These are phyloP conservation scores for Fusarium redolens DNA, from an alignment of 2,329 filamentous ascomycete species.

Conservation along the genomic window DNA sequence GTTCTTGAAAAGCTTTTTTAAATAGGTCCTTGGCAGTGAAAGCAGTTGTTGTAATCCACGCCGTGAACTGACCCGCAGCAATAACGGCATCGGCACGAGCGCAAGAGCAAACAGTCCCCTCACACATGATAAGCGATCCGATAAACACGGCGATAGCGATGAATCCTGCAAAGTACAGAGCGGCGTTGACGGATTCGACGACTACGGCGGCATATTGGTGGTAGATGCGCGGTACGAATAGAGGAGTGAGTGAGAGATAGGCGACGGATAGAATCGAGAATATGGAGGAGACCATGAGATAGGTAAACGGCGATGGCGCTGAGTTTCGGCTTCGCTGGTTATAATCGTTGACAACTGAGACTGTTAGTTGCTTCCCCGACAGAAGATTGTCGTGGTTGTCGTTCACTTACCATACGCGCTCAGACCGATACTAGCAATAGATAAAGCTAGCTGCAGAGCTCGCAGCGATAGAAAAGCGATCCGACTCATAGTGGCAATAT, in stretches of 20 bases:
- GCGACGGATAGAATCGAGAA: conserved; percentile 66
- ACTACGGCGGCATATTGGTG: conserved; percentile 62
- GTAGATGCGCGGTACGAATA: conserved; percentile 57
- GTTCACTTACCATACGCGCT: conserved; percentile 39
- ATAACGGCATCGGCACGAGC: conserved; percentile 67
- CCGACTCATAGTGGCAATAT: conserved; percentile 33
- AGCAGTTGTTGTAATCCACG: conserved; percentile 63
- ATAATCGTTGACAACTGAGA: conserved; percentile 70
- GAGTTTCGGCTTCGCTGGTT: conserved; percentile 61
- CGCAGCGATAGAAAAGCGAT: conserved; percentile 34
- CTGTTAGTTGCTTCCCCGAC: conserved; percentile 6
- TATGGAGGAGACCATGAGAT: conserved; percentile 65
- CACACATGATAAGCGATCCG: conserved; percentile 65
- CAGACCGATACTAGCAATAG: conserved; percentile 40
- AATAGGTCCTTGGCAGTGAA: conserved; percentile 61
- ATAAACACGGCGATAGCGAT: conserved; percentile 69
- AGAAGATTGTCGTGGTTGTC: background rate
- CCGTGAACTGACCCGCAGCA: conserved; percentile 63
- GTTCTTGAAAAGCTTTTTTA: conserved; percentile 52
- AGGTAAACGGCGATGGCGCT: conserved; percentile 68
- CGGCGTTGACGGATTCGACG: conserved; percentile 62
- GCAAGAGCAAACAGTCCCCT: conserved; percentile 66
- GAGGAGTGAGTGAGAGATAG: conserved; percentile 64
- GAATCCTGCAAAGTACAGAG: conserved; percentile 71
- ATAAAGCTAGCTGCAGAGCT: conserved; percentile 40